Evolutionary conservation across 2,329 filamentous ascomycete genomes (phyloP).

Genomic region (Ophiosphaerella herpotricha): DNA sequence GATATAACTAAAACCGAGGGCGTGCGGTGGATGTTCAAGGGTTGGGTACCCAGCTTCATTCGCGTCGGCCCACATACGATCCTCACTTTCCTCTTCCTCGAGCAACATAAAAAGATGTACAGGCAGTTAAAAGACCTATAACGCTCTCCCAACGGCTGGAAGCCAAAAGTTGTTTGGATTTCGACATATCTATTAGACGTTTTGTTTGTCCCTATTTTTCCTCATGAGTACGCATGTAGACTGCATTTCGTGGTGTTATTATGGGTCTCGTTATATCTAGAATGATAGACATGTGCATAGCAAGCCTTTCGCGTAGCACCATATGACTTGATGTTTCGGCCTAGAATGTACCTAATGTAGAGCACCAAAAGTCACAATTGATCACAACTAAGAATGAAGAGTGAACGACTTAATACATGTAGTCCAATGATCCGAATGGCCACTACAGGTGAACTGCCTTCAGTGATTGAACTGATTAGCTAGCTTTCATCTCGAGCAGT

Average conservation of each 20-base stretch:
- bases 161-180: background rate
- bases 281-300: background rate
- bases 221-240: background rate
- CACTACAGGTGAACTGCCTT: too few relatives aligned
- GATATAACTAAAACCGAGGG: slow-evolving; percentile 75
- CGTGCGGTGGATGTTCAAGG: slow-evolving; percentile 82
- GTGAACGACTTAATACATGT: too few relatives aligned
- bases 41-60: slow-evolving; percentile 81
- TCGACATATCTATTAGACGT: background rate
- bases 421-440: too few relatives aligned
- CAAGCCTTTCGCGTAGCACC: background rate
- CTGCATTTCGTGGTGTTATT: slow-evolving; percentile 3
- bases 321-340: too few relatives aligned
- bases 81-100: slow-evolving; percentile 82
- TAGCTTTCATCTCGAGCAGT: too few relatives aligned
- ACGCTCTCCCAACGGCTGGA: background rate
- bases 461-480: too few relatives aligned
- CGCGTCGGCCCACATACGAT: slow-evolving; percentile 77
- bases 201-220: slow-evolving; percentile 3
- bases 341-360: too few relatives aligned
- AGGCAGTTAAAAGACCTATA: slow-evolving; percentile 40
- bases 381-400: too few relatives aligned
- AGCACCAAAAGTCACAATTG: too few relatives aligned
- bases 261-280: background rate
- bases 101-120: slow-evolving; percentile 83